A percentile compares a stretch with the other conserved stretches of the same genome.
phyloP scores from a whole-genome alignment of 2,329 filamentous ascomycete genomes.

The Cordyceps tenuipes region DNA sequence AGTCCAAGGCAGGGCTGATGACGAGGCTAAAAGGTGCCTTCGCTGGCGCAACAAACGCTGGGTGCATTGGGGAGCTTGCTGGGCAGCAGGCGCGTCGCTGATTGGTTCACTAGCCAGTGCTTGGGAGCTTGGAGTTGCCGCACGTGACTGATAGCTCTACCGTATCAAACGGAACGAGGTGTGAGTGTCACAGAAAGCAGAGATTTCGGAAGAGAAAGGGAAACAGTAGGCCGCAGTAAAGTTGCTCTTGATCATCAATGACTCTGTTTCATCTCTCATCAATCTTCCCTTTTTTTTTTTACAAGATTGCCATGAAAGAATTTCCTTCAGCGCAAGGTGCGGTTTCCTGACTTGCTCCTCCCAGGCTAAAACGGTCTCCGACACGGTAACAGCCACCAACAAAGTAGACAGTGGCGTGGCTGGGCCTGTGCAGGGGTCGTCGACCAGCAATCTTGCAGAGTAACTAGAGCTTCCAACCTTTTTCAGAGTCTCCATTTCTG shows the following conservation, averaged over 20 bases:
- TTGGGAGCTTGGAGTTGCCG: background rate
- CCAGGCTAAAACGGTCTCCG: background rate
- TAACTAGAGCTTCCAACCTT: conserved; percentile 3
- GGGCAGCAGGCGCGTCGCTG: conserved; percentile 14
- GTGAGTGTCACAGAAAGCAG: background rate
- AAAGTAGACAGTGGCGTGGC: background rate
- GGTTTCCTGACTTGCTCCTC: background rate
- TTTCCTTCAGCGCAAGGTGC: background rate
- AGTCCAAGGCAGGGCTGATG: conserved; percentile 32
- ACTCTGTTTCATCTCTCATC: background rate
- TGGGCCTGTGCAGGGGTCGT: background rate
- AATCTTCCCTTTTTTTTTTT: too few species aligned
- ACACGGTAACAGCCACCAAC: background rate
- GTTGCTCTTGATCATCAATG: background rate
- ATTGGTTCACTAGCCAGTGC: conserved; percentile 18
- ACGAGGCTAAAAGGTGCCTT: conserved; percentile 38
- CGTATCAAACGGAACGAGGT: background rate
- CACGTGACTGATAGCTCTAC: conserved; percentile 7
- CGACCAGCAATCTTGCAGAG: background rate
- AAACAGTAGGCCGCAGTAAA: background rate
- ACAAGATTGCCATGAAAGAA: background rate
- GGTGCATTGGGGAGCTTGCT: conserved; percentile 18
- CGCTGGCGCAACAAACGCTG: background rate
- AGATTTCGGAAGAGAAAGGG: background rate
- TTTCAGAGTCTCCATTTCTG: conserved; percentile 5